phyloP scores from a whole-genome alignment of 495 filamentous ascomycete genomes.

The Xylaria scruposa region DNA sequence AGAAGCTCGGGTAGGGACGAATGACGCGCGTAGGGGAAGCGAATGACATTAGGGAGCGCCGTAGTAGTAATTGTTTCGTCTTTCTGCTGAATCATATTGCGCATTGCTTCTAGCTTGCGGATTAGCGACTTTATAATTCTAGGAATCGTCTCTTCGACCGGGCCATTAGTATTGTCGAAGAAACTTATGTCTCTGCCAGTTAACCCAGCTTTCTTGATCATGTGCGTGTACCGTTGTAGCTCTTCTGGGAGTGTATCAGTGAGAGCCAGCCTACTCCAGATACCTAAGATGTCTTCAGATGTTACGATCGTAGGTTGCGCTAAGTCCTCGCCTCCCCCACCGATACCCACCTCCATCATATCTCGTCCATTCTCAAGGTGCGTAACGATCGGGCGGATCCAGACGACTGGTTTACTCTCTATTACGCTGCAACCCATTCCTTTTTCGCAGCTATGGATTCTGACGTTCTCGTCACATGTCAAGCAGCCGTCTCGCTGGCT shows the following conservation, averaged over 20 bases:
- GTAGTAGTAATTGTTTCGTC: neutral
- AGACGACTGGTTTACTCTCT: slow-evolving; percentile 65
- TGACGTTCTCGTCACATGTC: slow-evolving; percentile 65
- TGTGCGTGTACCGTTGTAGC: neutral
- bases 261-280: slow-evolving; percentile 32
- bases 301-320: slow-evolving; percentile 65
- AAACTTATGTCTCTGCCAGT: slow-evolving; percentile 26
- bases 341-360: slow-evolving; percentile 75
- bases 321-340: slow-evolving; percentile 80
- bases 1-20: slow-evolving; percentile 86
- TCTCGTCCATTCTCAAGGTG: slow-evolving; percentile 60
- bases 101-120: slow-evolving; percentile 36
- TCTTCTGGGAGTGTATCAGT: neutral
- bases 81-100: slow-evolving; percentile 23
- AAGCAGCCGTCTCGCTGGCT: slow-evolving; percentile 70
- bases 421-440: slow-evolving; percentile 68
- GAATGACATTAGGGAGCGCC: slow-evolving; percentile 51
- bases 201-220: neutral
- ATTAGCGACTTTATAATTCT: slow-evolving; percentile 39
- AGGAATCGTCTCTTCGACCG: slow-evolving; percentile 36
- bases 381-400: slow-evolving; percentile 79
- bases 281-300: slow-evolving; percentile 47
- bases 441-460: slow-evolving; percentile 88
- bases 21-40: slow-evolving; percentile 89
- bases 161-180: slow-evolving; percentile 24